Conservation (phyloP, 2,329 filamentous ascomycete genomes). For the Penicillium expansum region DNA sequence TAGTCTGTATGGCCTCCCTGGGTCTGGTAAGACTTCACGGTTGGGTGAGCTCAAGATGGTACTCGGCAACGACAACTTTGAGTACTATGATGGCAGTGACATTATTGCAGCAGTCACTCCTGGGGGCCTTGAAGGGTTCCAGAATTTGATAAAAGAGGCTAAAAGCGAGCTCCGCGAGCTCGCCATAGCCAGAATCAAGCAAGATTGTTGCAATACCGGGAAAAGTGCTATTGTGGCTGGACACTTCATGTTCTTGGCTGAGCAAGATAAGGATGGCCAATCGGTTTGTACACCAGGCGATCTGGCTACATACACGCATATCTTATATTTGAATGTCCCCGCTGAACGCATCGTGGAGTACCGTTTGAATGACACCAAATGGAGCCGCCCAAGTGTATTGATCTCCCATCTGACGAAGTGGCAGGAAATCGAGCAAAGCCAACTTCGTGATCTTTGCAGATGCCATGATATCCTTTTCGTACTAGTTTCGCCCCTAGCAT, state of each 20-base stretch:
- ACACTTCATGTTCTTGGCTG: slow-evolving; percentile 56
- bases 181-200: slow-evolving; percentile 49
- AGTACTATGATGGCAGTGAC: slow-evolving; percentile 55
- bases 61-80: slow-evolving; percentile 38
- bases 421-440: slow-evolving; percentile 47
- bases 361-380: slow-evolving; percentile 39
- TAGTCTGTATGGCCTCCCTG: slow-evolving; percentile 56
- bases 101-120: slow-evolving; percentile 44
- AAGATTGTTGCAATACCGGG: slow-evolving; percentile 35
- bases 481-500: neutral
- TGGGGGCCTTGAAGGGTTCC: slow-evolving; percentile 52
- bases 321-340: slow-evolving; percentile 55
- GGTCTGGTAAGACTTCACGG: slow-evolving; percentile 53
- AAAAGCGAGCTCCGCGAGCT: slow-evolving; percentile 42
- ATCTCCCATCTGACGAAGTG: slow-evolving; percentile 46
- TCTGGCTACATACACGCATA: slow-evolving; percentile 52
- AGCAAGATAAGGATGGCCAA: slow-evolving; percentile 24
- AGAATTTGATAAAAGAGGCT: slow-evolving; percentile 35
- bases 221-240: slow-evolving; percentile 52
- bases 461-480: slow-evolving; percentile 50
- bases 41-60: slow-evolving; percentile 42
- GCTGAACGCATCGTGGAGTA: slow-evolving; percentile 39
- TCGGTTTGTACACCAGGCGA: slow-evolving; percentile 49
- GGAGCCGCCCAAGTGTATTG: slow-evolving; percentile 36
- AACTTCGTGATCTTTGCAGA: slow-evolving; percentile 47